These are phyloP conservation scores for Talaromyces amestolkiae DNA, from an alignment of 2,329 filamentous ascomycete genomes.

Conservation along the genomic window DNA sequence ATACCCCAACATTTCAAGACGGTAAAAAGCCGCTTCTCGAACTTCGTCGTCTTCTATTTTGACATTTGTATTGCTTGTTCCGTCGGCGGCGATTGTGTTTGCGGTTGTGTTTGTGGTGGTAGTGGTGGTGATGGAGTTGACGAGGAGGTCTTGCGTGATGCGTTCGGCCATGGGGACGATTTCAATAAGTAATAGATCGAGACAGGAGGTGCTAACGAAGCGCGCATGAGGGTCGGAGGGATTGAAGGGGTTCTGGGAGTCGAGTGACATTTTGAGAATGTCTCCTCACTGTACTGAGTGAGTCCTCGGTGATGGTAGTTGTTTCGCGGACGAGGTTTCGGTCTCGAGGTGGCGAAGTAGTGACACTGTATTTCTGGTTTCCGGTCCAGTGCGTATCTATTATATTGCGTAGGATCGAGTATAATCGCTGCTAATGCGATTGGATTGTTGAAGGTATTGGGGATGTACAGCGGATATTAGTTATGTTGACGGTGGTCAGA, in stretches of 20 bases:
- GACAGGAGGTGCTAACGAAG: constrained; percentile 77
- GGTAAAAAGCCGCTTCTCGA: constrained; percentile 78
- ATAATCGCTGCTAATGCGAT: background rate
- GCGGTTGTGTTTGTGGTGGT: background rate
- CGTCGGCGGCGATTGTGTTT: background rate
- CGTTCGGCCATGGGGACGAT: constrained; percentile 92
- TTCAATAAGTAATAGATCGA: constrained; percentile 95
- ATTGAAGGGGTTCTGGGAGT: constrained; percentile 59
- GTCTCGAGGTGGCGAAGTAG: background rate
- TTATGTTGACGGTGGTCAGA: constrained; percentile 1
- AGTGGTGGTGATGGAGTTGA: background rate
- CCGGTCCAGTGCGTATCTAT: background rate
- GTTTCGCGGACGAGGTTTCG: background rate
- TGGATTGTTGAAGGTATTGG: background rate
- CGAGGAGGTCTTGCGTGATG: constrained; percentile 66
- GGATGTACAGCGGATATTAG: background rate
- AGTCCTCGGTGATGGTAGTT: background rate
- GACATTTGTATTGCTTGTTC: constrained; percentile 22
- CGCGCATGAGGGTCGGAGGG: constrained; percentile 70
- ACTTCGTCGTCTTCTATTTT: constrained; percentile 63
- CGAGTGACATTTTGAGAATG: constrained; percentile 17
- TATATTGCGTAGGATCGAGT: background rate
- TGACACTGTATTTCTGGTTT: background rate
- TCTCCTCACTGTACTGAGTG: background rate
- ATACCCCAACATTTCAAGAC: constrained; percentile 82